Percentiles rank a stretch among this genome's conserved stretches.
Evolutionary conservation across 441 rosid species (phyloP).

Genomic region (Manihot esculenta): DNA sequence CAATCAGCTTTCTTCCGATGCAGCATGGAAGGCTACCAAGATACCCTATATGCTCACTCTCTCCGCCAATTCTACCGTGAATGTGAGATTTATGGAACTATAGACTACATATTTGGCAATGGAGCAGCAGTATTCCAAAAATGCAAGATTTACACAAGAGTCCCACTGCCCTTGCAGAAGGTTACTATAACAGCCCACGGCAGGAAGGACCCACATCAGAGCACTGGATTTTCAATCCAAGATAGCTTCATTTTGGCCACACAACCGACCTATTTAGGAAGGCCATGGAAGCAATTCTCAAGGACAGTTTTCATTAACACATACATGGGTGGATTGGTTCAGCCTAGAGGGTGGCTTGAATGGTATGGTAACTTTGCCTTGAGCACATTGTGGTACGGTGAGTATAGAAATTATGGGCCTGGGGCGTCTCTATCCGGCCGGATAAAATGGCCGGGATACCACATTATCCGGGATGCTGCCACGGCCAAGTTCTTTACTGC

Average conservation of each 20-base stretch:
- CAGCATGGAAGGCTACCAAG: conserved; percentile 80
- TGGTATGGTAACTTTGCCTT: conserved; percentile 68
- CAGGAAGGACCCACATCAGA: conserved; percentile 67
- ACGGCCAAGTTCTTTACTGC: conserved; percentile 64
- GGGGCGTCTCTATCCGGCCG: conserved; percentile 48
- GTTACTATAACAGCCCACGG: conserved; percentile 88
- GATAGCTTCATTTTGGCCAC: conserved; percentile 59
- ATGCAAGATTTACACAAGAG: conserved; percentile 65
- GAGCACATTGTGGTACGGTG: conserved; percentile 61
- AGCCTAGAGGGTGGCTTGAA: conserved; percentile 71
- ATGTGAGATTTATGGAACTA: conserved; percentile 73
- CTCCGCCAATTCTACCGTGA: conserved; percentile 75
- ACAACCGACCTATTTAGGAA: conserved; percentile 58
- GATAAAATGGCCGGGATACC: conserved; percentile 67
- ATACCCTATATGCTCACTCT: conserved; percentile 72
- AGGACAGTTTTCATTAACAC: conserved; percentile 65
- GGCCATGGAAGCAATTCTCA: conserved; percentile 86
- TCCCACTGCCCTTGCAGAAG: conserved; percentile 55
- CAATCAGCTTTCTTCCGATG: conserved; percentile 65
- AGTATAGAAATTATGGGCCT: conserved; percentile 60
- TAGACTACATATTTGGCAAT: conserved; percentile 87
- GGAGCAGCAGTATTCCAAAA: conserved; percentile 77
- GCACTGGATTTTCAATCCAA: conserved; percentile 74
- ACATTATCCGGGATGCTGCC: conserved; percentile 43
- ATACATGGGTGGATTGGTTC: conserved; percentile 45